phyloP scores from a whole-genome alignment of 306 rosid species.

The Fagus crenata region DNA sequence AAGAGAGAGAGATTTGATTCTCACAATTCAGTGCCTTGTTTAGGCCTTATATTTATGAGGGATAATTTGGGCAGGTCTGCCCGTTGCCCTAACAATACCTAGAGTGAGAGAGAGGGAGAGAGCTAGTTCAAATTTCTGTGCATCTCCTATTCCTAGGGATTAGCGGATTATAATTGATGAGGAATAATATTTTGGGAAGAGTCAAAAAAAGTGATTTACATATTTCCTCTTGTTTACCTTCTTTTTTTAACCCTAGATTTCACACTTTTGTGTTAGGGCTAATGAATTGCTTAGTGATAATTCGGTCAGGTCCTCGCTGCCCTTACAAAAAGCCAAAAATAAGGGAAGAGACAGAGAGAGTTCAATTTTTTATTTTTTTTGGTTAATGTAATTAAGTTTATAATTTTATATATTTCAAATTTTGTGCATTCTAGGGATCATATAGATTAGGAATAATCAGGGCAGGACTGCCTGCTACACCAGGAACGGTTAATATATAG shows the following conservation, averaged over 20 bases:
- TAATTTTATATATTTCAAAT: constrained; percentile 13
- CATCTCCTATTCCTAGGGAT: constrained; percentile 23
- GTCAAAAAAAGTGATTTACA: background rate
- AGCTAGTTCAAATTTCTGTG: constrained; percentile 36
- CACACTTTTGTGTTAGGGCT: background rate
- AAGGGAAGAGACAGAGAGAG: background rate
- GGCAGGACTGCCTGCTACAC: constrained; percentile 29
- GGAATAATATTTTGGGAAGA: constrained; percentile 1
- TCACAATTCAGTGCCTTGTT: background rate
- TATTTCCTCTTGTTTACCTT: background rate
- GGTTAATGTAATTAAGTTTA: background rate
- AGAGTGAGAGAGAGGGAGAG: constrained; percentile 36
- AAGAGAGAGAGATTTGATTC: background rate
- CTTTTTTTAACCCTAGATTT: background rate
- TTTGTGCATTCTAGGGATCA: constrained; percentile 31
- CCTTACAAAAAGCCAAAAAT: constrained; percentile 8
- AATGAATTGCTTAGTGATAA: background rate
- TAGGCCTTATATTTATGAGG: constrained; percentile 19
- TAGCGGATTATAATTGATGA: constrained; percentile 31
- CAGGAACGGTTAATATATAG: constrained; percentile 42
- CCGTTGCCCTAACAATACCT: constrained; percentile 39
- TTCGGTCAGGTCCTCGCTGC: constrained; percentile 38
- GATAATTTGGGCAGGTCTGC: constrained; percentile 45
- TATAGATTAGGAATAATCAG: constrained; percentile 18
- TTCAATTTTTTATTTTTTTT: background rate